Evolutionary conservation across 495 filamentous ascomycete genomes (phyloP).

Genomic region (Aspergillus egyptiacus): DNA sequence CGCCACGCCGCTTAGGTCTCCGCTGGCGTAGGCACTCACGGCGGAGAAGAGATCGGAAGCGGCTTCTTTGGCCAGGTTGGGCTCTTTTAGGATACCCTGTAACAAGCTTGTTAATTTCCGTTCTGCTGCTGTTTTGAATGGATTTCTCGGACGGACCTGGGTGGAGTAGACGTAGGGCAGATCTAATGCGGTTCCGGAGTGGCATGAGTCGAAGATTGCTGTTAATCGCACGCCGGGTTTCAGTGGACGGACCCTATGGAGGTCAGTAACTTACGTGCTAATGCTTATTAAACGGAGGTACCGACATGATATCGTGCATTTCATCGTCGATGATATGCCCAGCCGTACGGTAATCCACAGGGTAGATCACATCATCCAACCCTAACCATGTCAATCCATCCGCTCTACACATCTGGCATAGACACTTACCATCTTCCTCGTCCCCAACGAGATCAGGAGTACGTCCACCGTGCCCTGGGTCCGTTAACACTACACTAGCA

Average conservation of each 20-base stretch:
- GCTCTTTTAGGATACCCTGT: constrained; percentile 86
- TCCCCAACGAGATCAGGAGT: constrained; percentile 94
- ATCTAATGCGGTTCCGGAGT: constrained; percentile 92
- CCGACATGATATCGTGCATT: constrained; percentile 88
- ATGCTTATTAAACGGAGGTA: not conserved
- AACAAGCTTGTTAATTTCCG: not conserved
- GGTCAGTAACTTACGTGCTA: not conserved
- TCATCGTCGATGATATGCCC: constrained; percentile 98
- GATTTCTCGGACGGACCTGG: constrained; percentile 30
- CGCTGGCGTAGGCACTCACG: constrained; percentile 78
- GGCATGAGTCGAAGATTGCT: constrained; percentile 97
- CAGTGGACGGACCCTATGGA: constrained; percentile 59
- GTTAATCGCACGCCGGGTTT: constrained; percentile 82
- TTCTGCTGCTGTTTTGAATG: not conserved
- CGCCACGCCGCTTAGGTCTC: constrained; percentile 77
- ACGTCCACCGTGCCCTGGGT: constrained; percentile 83
- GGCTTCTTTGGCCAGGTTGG: constrained; percentile 94
- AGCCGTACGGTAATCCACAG: constrained; percentile 79
- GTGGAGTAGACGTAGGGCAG: constrained; percentile 97
- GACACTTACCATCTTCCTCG: constrained; percentile 63
- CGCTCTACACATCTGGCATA: not conserved
- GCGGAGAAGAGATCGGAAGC: constrained; percentile 85
- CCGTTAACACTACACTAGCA: not conserved
- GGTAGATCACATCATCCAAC: constrained; percentile 97
- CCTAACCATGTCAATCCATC: constrained; percentile 27